Evolutionary conservation across 495 filamentous ascomycete genomes (phyloP).

Genomic region (Penicillium malachiteum): DNA sequence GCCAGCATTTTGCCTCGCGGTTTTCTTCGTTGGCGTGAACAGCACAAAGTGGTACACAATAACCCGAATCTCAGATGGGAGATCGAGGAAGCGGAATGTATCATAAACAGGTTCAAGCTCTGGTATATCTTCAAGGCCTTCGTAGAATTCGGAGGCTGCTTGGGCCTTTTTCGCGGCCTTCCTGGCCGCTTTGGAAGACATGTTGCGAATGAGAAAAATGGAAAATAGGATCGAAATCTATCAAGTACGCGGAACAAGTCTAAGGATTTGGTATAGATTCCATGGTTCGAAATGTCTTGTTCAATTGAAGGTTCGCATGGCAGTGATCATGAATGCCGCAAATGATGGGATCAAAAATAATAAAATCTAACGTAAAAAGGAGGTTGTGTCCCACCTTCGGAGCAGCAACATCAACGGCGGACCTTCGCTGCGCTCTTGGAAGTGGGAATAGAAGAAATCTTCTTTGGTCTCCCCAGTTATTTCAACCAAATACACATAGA

Average conservation of each 20-base stretch:
- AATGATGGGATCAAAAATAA: neutral
- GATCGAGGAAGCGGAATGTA: constrained; percentile 71
- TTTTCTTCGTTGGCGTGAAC: constrained; percentile 39
- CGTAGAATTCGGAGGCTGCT: constrained; percentile 13
- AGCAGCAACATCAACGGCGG: constrained; percentile 47
- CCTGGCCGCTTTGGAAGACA: constrained; percentile 18
- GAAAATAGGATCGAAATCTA: constrained; percentile 12
- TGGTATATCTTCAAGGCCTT: constrained; percentile 11
- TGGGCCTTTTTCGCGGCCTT: constrained; percentile 10
- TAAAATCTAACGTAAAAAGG: constrained; percentile 6
- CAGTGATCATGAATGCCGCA: neutral
- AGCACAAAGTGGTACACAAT: constrained; percentile 69
- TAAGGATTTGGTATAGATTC: constrained; percentile 12
- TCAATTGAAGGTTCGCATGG: constrained; percentile 6
- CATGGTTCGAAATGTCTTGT: constrained; percentile 15
- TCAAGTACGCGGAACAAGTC: constrained; percentile 16
- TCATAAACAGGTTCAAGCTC: constrained; percentile 11
- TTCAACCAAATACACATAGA: constrained; percentile 61
- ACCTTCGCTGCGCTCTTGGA: constrained; percentile 63
- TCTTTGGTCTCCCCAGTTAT: constrained; percentile 65
- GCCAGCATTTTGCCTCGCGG: constrained; percentile 24
- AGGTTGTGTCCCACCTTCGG: constrained; percentile 47
- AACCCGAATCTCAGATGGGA: constrained; percentile 74
- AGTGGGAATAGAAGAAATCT: constrained; percentile 45
- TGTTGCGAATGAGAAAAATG: constrained; percentile 10